Evolutionary conservation across 176 grass and related monocot genomes (phyloP), one percentile per base, ranked within the genome.

Genomic region (Oryza coarctata): DNA sequence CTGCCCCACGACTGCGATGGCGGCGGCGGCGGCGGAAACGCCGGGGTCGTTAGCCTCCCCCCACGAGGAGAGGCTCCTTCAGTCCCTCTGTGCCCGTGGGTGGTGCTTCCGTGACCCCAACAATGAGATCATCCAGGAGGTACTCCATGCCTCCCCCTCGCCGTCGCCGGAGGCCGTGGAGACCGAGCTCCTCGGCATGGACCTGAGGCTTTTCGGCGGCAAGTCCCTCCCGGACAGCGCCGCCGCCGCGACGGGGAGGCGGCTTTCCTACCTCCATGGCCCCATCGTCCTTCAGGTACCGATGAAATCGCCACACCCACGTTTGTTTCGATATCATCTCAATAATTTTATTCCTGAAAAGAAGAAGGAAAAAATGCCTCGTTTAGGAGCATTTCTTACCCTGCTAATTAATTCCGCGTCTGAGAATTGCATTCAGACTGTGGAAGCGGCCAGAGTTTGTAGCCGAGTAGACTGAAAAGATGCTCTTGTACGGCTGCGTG

Each of bases 211-310:
- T 4, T 94, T 91, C 55, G 92, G 90, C 0, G 88, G 62, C 22
- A 94, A 88, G 52, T 76, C 79, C 2, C 88, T 98, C 9, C 92
- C 86, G 12, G 90, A 94, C 68, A 62, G 88, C 11, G 69, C 84
- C 8, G 15, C 77, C 39, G 26, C 86, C 15, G 82, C 84, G 23
- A 44, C 86, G 39, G 18, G 68, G 15, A 89, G 83, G 79, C 89
- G 88, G 75, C 67, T 77, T 10, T 85, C 82, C 4, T 81, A 98
- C 68, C 65, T 98, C 44, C 89, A 91, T 79, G 90, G 92, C 20
- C 92, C 95, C 71, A 58, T 78, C 43, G 68, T 88, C 20, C 82
- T 94, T 57, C 92, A 98, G 90, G 92, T 97, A 79, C n/a, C 3
- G 43, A 33, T 44, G 26, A 65, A 71, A 47, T 6, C 50, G 11